Base-by-base conservation (phyloP, 2,329 filamentous ascomycete species). In the Fusarium sp. region DNA sequence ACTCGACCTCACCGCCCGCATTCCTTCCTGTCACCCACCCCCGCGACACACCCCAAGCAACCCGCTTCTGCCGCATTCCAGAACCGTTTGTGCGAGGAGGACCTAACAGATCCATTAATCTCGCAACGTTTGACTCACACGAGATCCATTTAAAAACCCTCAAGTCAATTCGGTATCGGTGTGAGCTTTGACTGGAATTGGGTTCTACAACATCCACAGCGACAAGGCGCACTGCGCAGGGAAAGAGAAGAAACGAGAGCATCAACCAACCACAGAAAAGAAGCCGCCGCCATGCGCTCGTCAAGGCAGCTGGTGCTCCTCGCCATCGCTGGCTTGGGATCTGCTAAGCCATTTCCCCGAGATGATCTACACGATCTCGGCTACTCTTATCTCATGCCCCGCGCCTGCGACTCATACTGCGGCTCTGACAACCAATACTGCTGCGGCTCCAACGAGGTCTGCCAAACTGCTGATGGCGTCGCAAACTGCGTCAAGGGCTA, bases 401-500 rank as follows among this genome's bases (percentile, higher is more conserved):
- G 87, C 70, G 80, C 79, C 64, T 91, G 89, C 82, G 83, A 80
- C 53, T 79, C 84, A 38, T 86, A 86, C 80, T 92, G 90, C 80
- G 89, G 90, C 69, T 80, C 82, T 60, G 81, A 88, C 62, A 87
- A 87, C 75, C 85, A 88, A 78, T 87, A 86, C 80, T 91, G 89
- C 82, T 92, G 90, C 77, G 79, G 79, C 24, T 73, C 80, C 62
- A 83, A 83, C 62, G 80, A 89, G 77, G 77, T 81, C 35, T 91
- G 90, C 83, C 86, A 84, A 66, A 91, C 89, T 7, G 65, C 82
- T 10, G 80, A 82, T 72, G 84, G 85, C 73, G 81, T 88, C 44
- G 88, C 89, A 33, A 86, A 84, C 61, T 91, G 89, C 75, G 78
- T 83, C 40, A 81, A 79, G 40, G 82, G 80, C 67, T 78, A 77